Percentiles rank a stretch among this genome's conserved stretches.
These are phyloP conservation scores for Stagonosporopsis cucurbitacearum DNA, from an alignment of 2,329 filamentous ascomycete species.

Conservation along the genomic window DNA sequence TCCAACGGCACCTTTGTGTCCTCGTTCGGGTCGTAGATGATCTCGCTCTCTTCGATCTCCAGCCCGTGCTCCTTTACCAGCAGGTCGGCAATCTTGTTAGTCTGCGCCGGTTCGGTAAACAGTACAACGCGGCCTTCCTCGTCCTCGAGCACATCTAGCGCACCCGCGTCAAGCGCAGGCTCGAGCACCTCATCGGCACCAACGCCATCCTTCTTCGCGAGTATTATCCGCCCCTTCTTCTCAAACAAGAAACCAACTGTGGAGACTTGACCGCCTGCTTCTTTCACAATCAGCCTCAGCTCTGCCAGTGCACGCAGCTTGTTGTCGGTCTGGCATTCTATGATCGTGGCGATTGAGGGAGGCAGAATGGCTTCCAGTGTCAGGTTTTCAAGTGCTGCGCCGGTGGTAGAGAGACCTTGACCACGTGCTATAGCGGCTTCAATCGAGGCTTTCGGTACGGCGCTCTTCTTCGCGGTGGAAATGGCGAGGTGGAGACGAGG, in stretches of 20 bases:
- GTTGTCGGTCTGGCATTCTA: slow-evolving; percentile 86
- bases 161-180: slow-evolving; percentile 82
- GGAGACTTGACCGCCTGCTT: slow-evolving; percentile 70
- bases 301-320: slow-evolving; percentile 76
- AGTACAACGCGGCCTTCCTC: slow-evolving; percentile 74
- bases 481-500: slow-evolving; percentile 76
- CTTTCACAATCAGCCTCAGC: slow-evolving; percentile 73
- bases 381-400: slow-evolving; percentile 76
- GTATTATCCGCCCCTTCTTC: slow-evolving; percentile 75
- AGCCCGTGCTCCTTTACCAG: slow-evolving; percentile 69
- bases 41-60: slow-evolving; percentile 75
- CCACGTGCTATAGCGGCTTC: slow-evolving; percentile 87
- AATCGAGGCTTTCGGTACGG: slow-evolving; percentile 83
- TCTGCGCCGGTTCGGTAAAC: slow-evolving; percentile 71
- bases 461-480: slow-evolving; percentile 79
- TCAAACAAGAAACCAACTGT: slow-evolving; percentile 86
- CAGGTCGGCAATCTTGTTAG: slow-evolving; percentile 67
- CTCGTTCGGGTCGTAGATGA: slow-evolving; percentile 83
- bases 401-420: slow-evolving; percentile 79
- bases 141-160: slow-evolving; percentile 73
- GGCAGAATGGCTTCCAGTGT: slow-evolving; percentile 83
- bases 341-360: slow-evolving; percentile 73
- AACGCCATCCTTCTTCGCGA: slow-evolving; percentile 65
- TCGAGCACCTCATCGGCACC: slow-evolving; percentile 77
- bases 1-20: slow-evolving; percentile 75